Percentiles rank a stretch among this genome's conserved stretches.
These are phyloP conservation scores for Flaveria brownii DNA, from an alignment of 129 eudicot species.

Conservation along the genomic window DNA sequence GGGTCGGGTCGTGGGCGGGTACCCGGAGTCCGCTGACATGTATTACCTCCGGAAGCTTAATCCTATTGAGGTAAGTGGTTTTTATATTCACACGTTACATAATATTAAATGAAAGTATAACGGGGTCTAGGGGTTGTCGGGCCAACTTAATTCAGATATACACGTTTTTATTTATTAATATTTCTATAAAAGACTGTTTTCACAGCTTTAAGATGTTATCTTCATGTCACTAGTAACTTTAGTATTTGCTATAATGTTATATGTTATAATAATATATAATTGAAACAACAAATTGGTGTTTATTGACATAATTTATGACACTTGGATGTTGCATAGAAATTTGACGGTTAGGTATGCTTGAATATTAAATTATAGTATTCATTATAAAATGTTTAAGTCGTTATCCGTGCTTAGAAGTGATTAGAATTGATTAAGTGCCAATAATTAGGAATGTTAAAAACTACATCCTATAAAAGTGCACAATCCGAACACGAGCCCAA, in stretches of 20 bases:
- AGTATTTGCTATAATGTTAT: too few relatives aligned
- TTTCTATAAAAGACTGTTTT: too few relatives aligned
- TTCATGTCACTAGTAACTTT: too few relatives aligned
- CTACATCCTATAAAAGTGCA: too few relatives aligned
- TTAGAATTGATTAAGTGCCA: too few relatives aligned
- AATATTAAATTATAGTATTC: neutral
- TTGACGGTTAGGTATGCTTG: neutral
- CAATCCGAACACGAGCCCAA: too few relatives aligned
- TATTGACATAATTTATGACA: neutral
- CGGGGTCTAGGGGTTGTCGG: too few relatives aligned
- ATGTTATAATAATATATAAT: neutral
- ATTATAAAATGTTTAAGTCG: neutral
- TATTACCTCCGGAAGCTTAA: conserved; percentile 55
- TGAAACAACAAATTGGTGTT: neutral
- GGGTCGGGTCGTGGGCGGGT: conserved; percentile 49
- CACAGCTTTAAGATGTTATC: too few relatives aligned
- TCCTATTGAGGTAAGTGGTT: conserved; percentile 63
- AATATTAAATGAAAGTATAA: too few relatives aligned
- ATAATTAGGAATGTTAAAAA: too few relatives aligned
- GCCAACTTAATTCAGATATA: too few relatives aligned
- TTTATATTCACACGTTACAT: neutral
- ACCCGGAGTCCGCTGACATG: conserved; percentile 58
- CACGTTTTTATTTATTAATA: too few relatives aligned
- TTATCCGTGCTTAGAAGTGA: neutral
- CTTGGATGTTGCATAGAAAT: conserved; percentile 20